phyloP scores from a whole-genome alignment of 2,329 filamentous ascomycete genomes.

The Arthrobotrys sphaeroides region DNA sequence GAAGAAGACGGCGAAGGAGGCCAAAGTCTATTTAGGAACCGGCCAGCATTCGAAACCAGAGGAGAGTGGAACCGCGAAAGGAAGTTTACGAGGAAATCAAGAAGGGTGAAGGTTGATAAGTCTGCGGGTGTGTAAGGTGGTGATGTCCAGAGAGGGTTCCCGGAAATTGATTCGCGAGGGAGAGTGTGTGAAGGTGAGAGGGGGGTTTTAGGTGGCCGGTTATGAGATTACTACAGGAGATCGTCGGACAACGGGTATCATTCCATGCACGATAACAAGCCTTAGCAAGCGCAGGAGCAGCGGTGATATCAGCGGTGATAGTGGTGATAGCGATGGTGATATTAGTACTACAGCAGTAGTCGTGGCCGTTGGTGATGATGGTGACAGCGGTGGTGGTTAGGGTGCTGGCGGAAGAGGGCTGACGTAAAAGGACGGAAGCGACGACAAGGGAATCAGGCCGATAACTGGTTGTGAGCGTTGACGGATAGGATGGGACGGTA shows the following conservation, averaged over 20 bases:
- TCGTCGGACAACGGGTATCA: no score
- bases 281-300: background rate
- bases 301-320: background rate
- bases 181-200: background rate
- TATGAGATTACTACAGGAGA: no score
- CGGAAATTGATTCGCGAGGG: background rate
- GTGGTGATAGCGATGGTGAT: background rate
- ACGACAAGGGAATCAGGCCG: background rate
- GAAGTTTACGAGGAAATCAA: background rate
- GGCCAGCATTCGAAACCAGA: background rate
- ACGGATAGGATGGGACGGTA: background rate
- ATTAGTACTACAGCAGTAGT: background rate
- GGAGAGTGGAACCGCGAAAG: no score
- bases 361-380: background rate
- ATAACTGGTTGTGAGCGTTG: background rate
- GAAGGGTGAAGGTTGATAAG: background rate
- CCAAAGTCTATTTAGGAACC: background rate
- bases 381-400: background rate
- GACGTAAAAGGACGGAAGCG: conserved; percentile 8
- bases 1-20: background rate
- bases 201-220: background rate
- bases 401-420: background rate
- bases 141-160: background rate
- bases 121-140: no score
- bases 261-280: background rate